These are phyloP conservation scores for Debaryomycetaceae sp. DNA, from an alignment of 1,139 yeast species.

Conservation along the genomic window DNA sequence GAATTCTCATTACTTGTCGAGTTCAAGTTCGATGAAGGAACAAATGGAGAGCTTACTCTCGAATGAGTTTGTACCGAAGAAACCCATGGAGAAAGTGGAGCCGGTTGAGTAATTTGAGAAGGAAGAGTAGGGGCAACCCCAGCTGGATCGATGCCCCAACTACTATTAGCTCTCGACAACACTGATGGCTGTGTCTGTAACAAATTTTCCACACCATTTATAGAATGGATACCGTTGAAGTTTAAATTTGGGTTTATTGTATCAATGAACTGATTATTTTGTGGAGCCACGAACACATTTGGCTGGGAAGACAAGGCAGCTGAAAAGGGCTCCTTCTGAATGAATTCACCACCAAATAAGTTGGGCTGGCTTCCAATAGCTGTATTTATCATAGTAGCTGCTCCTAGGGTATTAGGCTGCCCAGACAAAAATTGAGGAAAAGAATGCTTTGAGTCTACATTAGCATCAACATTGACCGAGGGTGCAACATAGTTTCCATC, in stretches of 20 bases:
- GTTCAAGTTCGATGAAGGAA: slow-evolving; percentile 14
- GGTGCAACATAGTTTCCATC: slow-evolving; percentile 1
- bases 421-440: slow-evolving; percentile 20
- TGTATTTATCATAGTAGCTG: slow-evolving; percentile 21
- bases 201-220: slow-evolving; percentile 26
- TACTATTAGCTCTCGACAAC: slow-evolving; percentile 34
- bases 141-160: slow-evolving; percentile 42
- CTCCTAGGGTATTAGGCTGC: slow-evolving; percentile 21
- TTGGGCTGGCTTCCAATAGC: slow-evolving; percentile 17
- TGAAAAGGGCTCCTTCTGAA: slow-evolving; percentile 23
- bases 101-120: slow-evolving; percentile 27
- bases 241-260: slow-evolving; percentile 16
- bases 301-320: slow-evolving; percentile 11
- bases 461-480: neutral
- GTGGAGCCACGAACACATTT: slow-evolving; percentile 2
- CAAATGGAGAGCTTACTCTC: slow-evolving; percentile 43
- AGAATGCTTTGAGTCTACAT: slow-evolving; percentile 8
- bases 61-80: slow-evolving; percentile 33
- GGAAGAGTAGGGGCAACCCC: slow-evolving; percentile 21
- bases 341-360: slow-evolving; percentile 26
- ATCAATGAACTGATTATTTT: slow-evolving; percentile 22
- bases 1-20: slow-evolving; percentile 5
- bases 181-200: slow-evolving; percentile 34
- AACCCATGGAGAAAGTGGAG: slow-evolving; percentile 46
- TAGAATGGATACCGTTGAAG: slow-evolving; percentile 13